A percentile compares a stretch with the other conserved stretches of the same genome.
phyloP scores from a whole-genome alignment of 2,329 filamentous ascomycete genomes.

The Alternaria infectoria region DNA sequence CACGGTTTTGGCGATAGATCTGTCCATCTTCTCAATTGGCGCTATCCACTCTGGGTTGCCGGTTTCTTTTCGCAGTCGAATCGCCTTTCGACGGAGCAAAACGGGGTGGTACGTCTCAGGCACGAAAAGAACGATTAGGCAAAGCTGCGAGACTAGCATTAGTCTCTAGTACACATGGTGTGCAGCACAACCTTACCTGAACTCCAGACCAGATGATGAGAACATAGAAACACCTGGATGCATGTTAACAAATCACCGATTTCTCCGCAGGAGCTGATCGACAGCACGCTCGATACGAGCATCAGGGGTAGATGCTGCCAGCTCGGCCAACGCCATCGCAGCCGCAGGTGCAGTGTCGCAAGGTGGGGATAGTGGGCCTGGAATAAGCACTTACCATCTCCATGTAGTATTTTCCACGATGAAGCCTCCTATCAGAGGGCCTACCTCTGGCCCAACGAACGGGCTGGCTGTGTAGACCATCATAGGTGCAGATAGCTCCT shows the following conservation, averaged over 20 bases:
- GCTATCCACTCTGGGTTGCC: slow-evolving; percentile 79
- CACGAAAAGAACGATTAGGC: slow-evolving; percentile 72
- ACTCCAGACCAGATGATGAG: slow-evolving; percentile 80
- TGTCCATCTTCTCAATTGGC: slow-evolving; percentile 74
- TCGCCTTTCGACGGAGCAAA: slow-evolving; percentile 75
- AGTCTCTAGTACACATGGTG: slow-evolving; percentile 20
- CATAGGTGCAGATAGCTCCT: slow-evolving; percentile 79
- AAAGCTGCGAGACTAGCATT: slow-evolving; percentile 56
- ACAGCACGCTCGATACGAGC: slow-evolving; percentile 1
- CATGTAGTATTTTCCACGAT: slow-evolving; percentile 78
- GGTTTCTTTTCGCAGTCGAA: slow-evolving; percentile 71
- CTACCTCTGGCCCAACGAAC: slow-evolving; percentile 64
- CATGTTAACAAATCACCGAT: slow-evolving; percentile 33
- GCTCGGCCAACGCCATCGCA: slow-evolving; percentile 1
- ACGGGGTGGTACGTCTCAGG: slow-evolving; percentile 85
- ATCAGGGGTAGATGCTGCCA: slow-evolving; percentile 3
- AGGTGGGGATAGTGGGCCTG: slow-evolving; percentile 10
- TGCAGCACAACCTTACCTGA: slow-evolving; percentile 36
- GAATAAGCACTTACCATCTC: slow-evolving; percentile 48
- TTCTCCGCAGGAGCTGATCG: background rate
- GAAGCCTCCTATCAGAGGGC: slow-evolving; percentile 73
- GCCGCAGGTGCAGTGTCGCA: slow-evolving; percentile 7
- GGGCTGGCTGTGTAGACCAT: slow-evolving; percentile 67
- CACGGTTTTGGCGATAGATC: slow-evolving; percentile 66
- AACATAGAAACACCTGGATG: slow-evolving; percentile 66